Evolutionary conservation across 2,329 filamentous ascomycete species (phyloP).

Genomic region (Fusarium sp.): DNA sequence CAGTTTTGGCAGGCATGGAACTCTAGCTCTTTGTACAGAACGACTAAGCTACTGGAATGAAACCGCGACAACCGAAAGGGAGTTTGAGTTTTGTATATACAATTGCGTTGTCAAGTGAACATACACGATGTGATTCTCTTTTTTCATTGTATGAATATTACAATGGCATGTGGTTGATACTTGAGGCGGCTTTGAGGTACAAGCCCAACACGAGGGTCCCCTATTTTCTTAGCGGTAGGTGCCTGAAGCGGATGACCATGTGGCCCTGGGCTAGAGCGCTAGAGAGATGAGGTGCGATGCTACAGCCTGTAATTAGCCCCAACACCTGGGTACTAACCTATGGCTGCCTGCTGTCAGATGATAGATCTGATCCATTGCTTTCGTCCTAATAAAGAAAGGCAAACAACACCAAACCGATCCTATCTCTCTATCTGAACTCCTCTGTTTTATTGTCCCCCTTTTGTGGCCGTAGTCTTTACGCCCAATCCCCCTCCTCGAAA

Average conservation of each 20-base stretch:
- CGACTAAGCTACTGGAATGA: slow-evolving; percentile 8
- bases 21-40: slow-evolving; percentile 9
- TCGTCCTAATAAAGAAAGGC: slow-evolving; percentile 18
- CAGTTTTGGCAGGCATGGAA: slow-evolving; percentile 1
- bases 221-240: slow-evolving; percentile 23
- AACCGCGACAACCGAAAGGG: not conserved
- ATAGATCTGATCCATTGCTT: slow-evolving; percentile 16
- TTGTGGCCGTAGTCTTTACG: slow-evolving; percentile 11
- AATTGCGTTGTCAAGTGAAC: not conserved
- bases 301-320: not conserved
- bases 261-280: slow-evolving; percentile 8
- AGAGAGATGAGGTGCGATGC: slow-evolving; percentile 13
- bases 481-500: slow-evolving; percentile 7
- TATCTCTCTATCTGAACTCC: not conserved
- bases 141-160: slow-evolving; percentile 4
- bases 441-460: slow-evolving; percentile 2
- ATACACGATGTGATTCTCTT: not conserved
- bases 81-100: not conserved
- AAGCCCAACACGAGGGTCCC: slow-evolving; percentile 2
- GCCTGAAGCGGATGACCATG: slow-evolving; percentile 36
- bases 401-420: slow-evolving; percentile 7
- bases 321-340: too few relatives aligned
- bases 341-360: slow-evolving; percentile 28
- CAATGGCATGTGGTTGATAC: slow-evolving; percentile 15
- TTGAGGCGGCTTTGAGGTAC: too few relatives aligned